Percentiles rank a stretch among this genome's conserved stretches.
phyloP scores from a whole-genome alignment of 768 basidiomycete species.

The Fistulinella prunicolor region DNA sequence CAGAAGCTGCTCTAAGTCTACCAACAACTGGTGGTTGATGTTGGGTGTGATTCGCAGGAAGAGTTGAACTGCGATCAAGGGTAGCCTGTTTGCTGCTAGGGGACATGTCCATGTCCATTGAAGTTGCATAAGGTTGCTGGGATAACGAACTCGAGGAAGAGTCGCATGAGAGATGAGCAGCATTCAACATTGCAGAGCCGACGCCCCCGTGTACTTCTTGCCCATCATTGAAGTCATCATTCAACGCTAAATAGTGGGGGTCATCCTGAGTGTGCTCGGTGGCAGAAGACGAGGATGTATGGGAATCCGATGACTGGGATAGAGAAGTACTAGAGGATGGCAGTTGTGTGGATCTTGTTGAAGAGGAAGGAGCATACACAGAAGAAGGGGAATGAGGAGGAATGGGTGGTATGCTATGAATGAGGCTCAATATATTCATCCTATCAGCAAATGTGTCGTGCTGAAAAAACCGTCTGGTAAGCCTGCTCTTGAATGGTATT shows the following conservation, averaged over 20 bases:
- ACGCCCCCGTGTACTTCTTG: constrained; percentile 42
- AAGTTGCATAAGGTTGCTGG: constrained; percentile 55
- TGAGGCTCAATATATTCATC: constrained; percentile 88
- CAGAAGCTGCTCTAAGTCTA: constrained; percentile 55
- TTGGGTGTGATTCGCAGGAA: constrained; percentile 30
- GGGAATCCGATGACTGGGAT: constrained; percentile 46
- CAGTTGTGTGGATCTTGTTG: constrained; percentile 36
- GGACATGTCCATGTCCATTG: constrained; percentile 37
- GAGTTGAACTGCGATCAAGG: constrained; percentile 36
- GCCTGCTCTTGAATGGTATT: constrained; percentile 7
- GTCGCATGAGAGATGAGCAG: constrained; percentile 29
- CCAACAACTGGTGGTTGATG: constrained; percentile 24
- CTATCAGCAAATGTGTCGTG: constrained; percentile 95
- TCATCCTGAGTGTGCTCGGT: constrained; percentile 40
- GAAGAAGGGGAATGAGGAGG: constrained; percentile 64
- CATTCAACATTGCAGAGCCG: constrained; percentile 44
- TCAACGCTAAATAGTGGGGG: constrained; percentile 16
- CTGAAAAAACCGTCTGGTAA: constrained; percentile 38
- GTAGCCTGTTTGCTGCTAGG: constrained; percentile 18
- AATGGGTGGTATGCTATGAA: constrained; percentile 80
- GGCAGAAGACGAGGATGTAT: constrained; percentile 47
- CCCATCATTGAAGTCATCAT: constrained; percentile 28
- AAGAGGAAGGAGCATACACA: constrained; percentile 42
- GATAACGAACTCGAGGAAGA: constrained; percentile 22
- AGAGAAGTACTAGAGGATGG: constrained; percentile 36